These are phyloP conservation scores for Tetracentron sinense DNA, from an alignment of 164 flowering plant genomes.

Conservation along the genomic window DNA sequence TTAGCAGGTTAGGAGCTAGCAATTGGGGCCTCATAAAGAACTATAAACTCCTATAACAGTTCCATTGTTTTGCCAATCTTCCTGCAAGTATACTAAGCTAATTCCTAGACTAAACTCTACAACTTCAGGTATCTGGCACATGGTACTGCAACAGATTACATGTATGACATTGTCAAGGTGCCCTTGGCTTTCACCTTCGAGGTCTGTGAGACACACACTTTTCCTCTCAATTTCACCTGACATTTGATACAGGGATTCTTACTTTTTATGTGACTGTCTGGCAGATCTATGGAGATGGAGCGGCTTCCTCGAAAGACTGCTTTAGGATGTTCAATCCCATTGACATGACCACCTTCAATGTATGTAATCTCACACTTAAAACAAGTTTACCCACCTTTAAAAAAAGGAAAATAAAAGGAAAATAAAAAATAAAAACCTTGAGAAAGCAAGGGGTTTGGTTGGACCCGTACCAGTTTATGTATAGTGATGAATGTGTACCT, in stretches of 20 bases:
- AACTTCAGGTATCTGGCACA: constrained; percentile 84
- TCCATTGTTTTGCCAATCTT: constrained; percentile 8
- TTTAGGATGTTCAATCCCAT: constrained; percentile 94
- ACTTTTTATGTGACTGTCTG: constrained; percentile 7
- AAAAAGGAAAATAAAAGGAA: too few relatives aligned
- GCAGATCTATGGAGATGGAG: constrained; percentile 86
- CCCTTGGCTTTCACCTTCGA: constrained; percentile 99
- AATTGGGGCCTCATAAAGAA: too few relatives aligned
- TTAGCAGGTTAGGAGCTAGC: too few relatives aligned
- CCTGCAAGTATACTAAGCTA: too few relatives aligned
- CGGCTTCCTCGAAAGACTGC: constrained; percentile 77
- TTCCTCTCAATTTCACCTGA: not conserved
- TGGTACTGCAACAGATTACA: constrained; percentile 98
- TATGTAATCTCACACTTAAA: constrained; percentile 25
- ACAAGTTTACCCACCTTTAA: too few relatives aligned
- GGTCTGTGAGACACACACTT: constrained; percentile 42
- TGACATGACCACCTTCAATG: constrained; percentile 65
- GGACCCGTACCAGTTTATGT: too few relatives aligned
- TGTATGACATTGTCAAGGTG: constrained; percentile 75
- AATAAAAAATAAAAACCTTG: too few relatives aligned
- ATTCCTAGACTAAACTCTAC: not conserved
- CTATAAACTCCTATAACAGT: not conserved
- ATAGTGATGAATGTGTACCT: too few relatives aligned
- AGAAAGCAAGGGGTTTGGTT: too few relatives aligned
- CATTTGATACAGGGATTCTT: not conserved